A percentile compares a stretch with the other conserved stretches of the same genome.
Conservation (phyloP, 345 rosid species). For the Clarkia xantiana region DNA sequence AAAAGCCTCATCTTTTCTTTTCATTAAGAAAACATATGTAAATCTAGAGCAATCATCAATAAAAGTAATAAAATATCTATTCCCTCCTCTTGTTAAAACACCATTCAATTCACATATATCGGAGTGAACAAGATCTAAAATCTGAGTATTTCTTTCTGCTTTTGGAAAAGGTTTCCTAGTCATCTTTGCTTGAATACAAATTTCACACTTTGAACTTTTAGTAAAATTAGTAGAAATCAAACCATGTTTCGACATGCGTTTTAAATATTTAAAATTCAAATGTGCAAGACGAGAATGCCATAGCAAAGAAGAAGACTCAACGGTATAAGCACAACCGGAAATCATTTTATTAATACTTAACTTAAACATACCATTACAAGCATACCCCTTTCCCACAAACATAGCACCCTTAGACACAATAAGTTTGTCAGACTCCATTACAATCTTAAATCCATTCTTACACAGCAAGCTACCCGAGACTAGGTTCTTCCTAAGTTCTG, state of each 20-base stretch:
- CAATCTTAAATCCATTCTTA: slow-evolving; percentile 6
- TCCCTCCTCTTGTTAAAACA: too few relatives aligned
- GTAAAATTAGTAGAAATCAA: too few relatives aligned
- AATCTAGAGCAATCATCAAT: too few relatives aligned
- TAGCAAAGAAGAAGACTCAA: not conserved
- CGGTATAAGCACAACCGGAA: too few relatives aligned
- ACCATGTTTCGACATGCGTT: too few relatives aligned
- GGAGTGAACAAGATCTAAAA: not conserved
- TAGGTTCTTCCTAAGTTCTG: slow-evolving; percentile 6
- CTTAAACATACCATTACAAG: slow-evolving; percentile 6
- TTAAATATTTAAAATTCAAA: too few relatives aligned
- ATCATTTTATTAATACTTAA: not conserved
- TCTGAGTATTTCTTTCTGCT: not conserved
- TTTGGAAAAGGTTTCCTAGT: not conserved
- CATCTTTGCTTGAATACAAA: not conserved
- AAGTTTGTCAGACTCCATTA: slow-evolving; percentile 1
- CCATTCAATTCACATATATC: too few relatives aligned
- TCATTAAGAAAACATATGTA: too few relatives aligned
- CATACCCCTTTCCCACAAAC: slow-evolving; percentile 5
- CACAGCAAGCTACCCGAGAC: not conserved
- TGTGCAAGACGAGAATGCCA: not conserved
- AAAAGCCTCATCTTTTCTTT: too few relatives aligned
- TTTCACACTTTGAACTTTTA: not conserved
- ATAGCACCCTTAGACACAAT: slow-evolving; percentile 2
- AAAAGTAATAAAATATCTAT: too few relatives aligned